A percentile compares a stretch with the other conserved stretches of the same genome.
Conservation (phyloP, 169 alveolate genomes). For the Eimeria praecox region DNA sequence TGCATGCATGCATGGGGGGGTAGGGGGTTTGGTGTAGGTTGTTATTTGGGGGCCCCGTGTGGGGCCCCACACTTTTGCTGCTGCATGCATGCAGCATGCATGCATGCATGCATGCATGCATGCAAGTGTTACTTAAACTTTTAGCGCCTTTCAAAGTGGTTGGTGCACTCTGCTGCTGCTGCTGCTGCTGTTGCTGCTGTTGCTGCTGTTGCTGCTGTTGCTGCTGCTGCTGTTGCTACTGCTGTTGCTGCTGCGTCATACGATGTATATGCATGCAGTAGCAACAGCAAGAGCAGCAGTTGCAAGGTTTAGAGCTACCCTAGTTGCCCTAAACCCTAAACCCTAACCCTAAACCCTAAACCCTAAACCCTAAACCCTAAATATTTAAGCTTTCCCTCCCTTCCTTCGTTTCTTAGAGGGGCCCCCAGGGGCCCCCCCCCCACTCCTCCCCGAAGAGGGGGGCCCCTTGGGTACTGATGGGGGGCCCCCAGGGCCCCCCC, state of each 20-base stretch:
- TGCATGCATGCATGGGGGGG: background rate
- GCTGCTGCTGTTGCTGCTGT: background rate
- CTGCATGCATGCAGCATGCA: too few relatives aligned
- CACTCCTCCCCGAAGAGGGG: too few relatives aligned
- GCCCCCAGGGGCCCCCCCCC: too few relatives aligned
- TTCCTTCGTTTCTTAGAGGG: too few relatives aligned
- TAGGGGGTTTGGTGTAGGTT: background rate
- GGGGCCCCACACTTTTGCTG: slow-evolving; percentile 31
- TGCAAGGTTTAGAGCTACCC: too few relatives aligned
- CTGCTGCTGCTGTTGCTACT: background rate
- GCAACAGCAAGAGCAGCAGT: slow-evolving; percentile 11
- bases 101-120: background rate
- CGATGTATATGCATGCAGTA: background rate
- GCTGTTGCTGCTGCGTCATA: too few relatives aligned
- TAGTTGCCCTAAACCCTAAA: too few relatives aligned
- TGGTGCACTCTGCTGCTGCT: background rate
- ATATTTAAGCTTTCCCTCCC: background rate
- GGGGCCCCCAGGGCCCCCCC: too few relatives aligned
- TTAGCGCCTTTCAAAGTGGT: background rate
- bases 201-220: slow-evolving; percentile 2
- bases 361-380: too few relatives aligned
- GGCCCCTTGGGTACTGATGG: too few relatives aligned
- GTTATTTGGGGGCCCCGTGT: background rate
- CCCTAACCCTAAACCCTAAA: too few relatives aligned
- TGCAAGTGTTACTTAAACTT: background rate